Percentiles rank a stretch among this genome's conserved stretches.
phyloP scores from a whole-genome alignment of 75 land plant genomes.

The Gnetum montanum region DNA sequence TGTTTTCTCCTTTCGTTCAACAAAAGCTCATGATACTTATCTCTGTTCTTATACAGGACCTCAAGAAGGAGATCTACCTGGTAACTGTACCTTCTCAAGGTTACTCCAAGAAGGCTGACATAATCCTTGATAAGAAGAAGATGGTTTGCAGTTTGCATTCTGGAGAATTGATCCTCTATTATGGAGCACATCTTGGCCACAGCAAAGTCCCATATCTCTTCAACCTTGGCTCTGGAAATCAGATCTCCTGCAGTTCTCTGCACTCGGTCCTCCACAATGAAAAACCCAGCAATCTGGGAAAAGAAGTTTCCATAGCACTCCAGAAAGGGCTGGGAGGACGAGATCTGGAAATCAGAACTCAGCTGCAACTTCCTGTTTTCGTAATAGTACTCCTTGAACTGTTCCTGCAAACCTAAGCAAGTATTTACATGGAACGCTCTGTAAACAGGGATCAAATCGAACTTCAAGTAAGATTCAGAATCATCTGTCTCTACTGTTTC shows the following conservation, averaged over 20 bases:
- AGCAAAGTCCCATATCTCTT: slow-evolving; percentile 83
- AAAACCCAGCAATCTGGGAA: slow-evolving; percentile 85
- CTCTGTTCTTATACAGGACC: slow-evolving; percentile 63
- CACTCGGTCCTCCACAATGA: slow-evolving; percentile 89
- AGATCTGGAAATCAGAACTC: slow-evolving; percentile 75
- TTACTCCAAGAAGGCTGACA: slow-evolving; percentile 77
- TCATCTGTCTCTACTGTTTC: slow-evolving; percentile 69
- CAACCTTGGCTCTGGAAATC: slow-evolving; percentile 47
- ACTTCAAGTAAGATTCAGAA: slow-evolving; percentile 53
- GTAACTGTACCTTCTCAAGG: slow-evolving; percentile 75
- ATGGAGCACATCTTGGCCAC: slow-evolving; percentile 67
- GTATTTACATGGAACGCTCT: slow-evolving; percentile 76
- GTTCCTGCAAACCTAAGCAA: slow-evolving; percentile 67
- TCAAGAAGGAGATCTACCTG: slow-evolving; percentile 64
- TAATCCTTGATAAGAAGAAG: slow-evolving; percentile 87
- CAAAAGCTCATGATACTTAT: slow-evolving; percentile 90
- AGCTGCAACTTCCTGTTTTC: slow-evolving; percentile 81
- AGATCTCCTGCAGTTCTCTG: slow-evolving; percentile 76
- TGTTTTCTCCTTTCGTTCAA: slow-evolving; percentile 64
- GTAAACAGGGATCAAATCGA: slow-evolving; percentile 91
- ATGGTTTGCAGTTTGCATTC: slow-evolving; percentile 78
- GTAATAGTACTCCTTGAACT: slow-evolving; percentile 77
- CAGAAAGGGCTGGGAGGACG: slow-evolving; percentile 68
- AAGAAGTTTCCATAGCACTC: slow-evolving; percentile 81
- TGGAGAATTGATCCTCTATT: slow-evolving; percentile 72